Conservation (phyloP, 352 stramenopile genomes). For the Phytopythium ostracodes region DNA sequence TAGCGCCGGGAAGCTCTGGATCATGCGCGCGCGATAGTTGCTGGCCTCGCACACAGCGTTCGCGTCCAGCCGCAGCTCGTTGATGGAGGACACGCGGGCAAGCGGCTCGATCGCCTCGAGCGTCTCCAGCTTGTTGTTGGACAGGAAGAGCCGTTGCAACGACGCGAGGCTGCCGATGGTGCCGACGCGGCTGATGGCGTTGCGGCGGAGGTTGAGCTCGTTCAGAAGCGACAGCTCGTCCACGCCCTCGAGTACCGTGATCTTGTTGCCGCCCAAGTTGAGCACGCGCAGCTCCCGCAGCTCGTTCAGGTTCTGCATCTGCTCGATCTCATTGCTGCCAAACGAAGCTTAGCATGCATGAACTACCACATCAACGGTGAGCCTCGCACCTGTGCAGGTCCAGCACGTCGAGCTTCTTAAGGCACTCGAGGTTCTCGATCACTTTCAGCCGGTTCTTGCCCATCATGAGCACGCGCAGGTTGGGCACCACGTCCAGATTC, state of each 20-base stretch:
- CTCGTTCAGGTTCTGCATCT: conserved; percentile 85
- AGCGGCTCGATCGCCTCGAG: conserved; percentile 73
- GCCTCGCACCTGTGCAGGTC: conserved; percentile 78
- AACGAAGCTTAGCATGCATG: background rate
- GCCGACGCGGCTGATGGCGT: conserved; percentile 59
- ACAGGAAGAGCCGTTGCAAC: conserved; percentile 87
- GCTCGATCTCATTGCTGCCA: conserved; percentile 82
- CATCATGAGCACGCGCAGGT: conserved; percentile 91
- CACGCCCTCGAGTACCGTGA: conserved; percentile 75
- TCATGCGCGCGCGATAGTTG: conserved; percentile 68
- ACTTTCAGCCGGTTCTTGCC: conserved; percentile 80
- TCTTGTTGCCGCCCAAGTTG: conserved; percentile 88
- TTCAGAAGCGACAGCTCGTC: conserved; percentile 77
- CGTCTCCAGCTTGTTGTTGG: conserved; percentile 83
- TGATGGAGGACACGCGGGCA: conserved; percentile 67
- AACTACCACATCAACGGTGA: background rate
- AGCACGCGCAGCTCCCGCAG: conserved; percentile 85
- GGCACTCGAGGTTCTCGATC: conserved; percentile 82
- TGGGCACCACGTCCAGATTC: conserved; percentile 74
- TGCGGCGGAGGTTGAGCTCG: conserved; percentile 89
- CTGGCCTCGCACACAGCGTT: conserved; percentile 63
- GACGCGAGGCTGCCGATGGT: conserved; percentile 64
- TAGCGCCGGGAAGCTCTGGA: conserved; percentile 66
- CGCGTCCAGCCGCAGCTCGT: conserved; percentile 84
- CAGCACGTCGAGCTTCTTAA: conserved; percentile 90